phyloP scores from a whole-genome alignment of 1,284 basidiomycete species.

The Sanghuangporus sanghuang region DNA sequence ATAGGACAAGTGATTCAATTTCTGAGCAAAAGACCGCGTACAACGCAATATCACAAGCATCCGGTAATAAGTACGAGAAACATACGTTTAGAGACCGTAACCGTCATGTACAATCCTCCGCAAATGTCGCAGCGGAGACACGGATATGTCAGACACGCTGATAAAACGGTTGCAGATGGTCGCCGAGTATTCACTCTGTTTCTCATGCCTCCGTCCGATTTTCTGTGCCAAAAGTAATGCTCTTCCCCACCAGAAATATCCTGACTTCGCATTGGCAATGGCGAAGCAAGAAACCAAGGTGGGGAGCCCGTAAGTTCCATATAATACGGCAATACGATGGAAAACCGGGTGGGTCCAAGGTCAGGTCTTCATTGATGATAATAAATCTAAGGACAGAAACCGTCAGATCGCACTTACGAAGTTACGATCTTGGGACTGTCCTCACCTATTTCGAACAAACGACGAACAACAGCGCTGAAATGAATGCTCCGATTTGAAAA shows the following conservation, averaged over 20 bases:
- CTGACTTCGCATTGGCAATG: background rate
- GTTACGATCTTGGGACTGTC: background rate
- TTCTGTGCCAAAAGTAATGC: background rate
- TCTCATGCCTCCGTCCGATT: background rate
- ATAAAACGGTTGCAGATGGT: background rate
- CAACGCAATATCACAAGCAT: background rate
- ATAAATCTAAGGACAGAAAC: background rate
- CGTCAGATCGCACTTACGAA: background rate
- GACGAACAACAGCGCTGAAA: background rate
- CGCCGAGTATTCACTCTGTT: background rate
- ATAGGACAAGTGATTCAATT: background rate
- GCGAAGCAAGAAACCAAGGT: slow-evolving; percentile 2
- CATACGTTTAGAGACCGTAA: background rate
- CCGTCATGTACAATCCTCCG: background rate
- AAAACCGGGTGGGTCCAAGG: background rate
- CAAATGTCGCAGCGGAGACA: background rate
- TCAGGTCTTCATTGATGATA: background rate
- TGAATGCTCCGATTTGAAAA: background rate
- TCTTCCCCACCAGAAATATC: slow-evolving; percentile 2
- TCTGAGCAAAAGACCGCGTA: background rate
- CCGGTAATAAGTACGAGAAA: background rate
- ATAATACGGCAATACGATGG: background rate
- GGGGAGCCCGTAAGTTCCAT: background rate
- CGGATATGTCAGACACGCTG: background rate
- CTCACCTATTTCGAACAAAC: background rate